A percentile compares a stretch with the other conserved stretches of the same genome.
phyloP scores from a whole-genome alignment of 495 filamentous ascomycete genomes.

The Penicillium chermesinum region DNA sequence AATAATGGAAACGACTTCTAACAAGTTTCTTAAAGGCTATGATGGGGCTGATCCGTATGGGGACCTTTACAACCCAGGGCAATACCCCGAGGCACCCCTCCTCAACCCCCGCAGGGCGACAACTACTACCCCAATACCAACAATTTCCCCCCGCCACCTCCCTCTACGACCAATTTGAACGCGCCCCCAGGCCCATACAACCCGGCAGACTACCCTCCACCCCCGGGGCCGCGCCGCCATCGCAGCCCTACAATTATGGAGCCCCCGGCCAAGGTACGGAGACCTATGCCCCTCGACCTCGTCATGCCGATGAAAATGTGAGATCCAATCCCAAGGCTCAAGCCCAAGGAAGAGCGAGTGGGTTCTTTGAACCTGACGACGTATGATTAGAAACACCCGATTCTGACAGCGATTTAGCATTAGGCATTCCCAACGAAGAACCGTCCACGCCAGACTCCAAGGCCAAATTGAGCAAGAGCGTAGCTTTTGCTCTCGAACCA shows the following conservation, averaged over 20 bases:
- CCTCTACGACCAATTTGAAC: conserved; percentile 29
- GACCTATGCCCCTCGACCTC: conserved; percentile 38
- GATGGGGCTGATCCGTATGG: conserved; percentile 40
- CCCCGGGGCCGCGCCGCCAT: conserved; percentile 36
- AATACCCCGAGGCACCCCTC: conserved; percentile 31
- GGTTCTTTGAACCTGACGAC: conserved; percentile 5
- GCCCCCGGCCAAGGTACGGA: conserved; percentile 33
- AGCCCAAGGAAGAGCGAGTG: conserved; percentile 17
- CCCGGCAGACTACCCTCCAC: conserved; percentile 43
- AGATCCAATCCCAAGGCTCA: conserved; percentile 25
- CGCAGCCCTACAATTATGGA: conserved; percentile 42
- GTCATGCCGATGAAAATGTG: conserved; percentile 53
- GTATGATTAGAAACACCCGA: conserved; percentile 24
- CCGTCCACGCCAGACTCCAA: conserved; percentile 15
- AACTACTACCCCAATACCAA: conserved; percentile 39
- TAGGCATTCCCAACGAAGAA: neutral
- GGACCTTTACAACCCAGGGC: conserved; percentile 41
- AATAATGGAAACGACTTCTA: neutral
- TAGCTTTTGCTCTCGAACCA: conserved; percentile 11
- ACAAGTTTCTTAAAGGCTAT: conserved; percentile 25
- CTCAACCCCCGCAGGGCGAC: conserved; percentile 5
- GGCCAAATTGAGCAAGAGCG: conserved; percentile 34
- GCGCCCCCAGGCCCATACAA: conserved; percentile 28
- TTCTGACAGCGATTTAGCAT: neutral
- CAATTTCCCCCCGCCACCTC: conserved; percentile 43